phyloP scores from a whole-genome alignment of 2,329 filamentous ascomycete species.

The Dendryphion nanum region DNA sequence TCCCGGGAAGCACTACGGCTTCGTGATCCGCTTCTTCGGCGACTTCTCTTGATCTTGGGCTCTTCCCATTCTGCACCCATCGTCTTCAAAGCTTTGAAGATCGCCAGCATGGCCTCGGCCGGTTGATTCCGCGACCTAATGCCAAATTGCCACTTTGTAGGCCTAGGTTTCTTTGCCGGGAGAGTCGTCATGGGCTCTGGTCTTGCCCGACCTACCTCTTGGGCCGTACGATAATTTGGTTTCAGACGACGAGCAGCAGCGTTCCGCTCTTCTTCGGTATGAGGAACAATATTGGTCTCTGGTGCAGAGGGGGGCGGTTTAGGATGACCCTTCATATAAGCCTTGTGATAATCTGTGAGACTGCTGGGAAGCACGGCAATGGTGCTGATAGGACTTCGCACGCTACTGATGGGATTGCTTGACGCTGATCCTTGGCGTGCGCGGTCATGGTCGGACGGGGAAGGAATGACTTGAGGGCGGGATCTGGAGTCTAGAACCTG shows the following conservation, averaged over 20 bases:
- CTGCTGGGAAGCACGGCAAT: conserved; percentile 91
- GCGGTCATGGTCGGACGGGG: conserved; percentile 37
- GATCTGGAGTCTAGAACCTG: conserved; percentile 34
- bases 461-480: conserved; percentile 31
- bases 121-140: conserved; percentile 93
- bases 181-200: conserved; percentile 56
- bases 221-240: conserved; percentile 72
- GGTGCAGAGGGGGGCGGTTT: conserved; percentile 28
- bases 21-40: conserved; percentile 40
- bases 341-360: conserved; percentile 84
- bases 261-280: conserved; percentile 64
- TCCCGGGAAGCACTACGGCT: conserved; percentile 30
- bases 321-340: conserved; percentile 73
- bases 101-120: conserved; percentile 89
- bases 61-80: conserved; percentile 86
- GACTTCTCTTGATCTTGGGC: conserved; percentile 40
- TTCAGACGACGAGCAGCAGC: conserved; percentile 79
- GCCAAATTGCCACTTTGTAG: conserved; percentile 95
- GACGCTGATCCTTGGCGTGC: conserved; percentile 46
- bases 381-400: conserved; percentile 62
- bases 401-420: conserved; percentile 36
- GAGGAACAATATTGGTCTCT: conserved; percentile 48
- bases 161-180: conserved; percentile 68
- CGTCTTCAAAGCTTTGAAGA: conserved; percentile 86
- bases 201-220: conserved; percentile 55